Percentiles rank a stretch among this genome's conserved stretches.
phyloP scores from a whole-genome alignment of 2,329 filamentous ascomycete species.

The Decorospora gaudefroyi region DNA sequence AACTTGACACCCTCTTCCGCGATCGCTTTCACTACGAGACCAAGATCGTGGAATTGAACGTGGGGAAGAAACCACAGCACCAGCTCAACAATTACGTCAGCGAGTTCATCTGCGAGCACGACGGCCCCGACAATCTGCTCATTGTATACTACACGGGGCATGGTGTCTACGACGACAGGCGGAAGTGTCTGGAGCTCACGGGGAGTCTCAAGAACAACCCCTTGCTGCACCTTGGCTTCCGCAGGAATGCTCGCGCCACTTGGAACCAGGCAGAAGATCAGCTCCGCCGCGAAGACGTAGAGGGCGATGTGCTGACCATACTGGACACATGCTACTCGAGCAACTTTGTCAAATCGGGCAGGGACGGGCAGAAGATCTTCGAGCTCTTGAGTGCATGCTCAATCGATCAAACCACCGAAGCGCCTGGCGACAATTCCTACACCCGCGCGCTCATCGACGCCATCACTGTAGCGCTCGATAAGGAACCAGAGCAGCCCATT shows the following conservation, averaged over 20 bases:
- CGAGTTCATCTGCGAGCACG: slow-evolving; percentile 35
- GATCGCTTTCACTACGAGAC: slow-evolving; percentile 38
- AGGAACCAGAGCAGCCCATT: slow-evolving; percentile 32
- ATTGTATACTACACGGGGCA: slow-evolving; percentile 51
- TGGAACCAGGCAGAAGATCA: slow-evolving; percentile 44
- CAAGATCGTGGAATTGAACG: slow-evolving; percentile 41
- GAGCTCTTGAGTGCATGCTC: slow-evolving; percentile 42
- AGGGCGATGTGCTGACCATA: slow-evolving; percentile 46
- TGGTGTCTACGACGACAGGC: slow-evolving; percentile 32
- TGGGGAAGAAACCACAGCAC: slow-evolving; percentile 40
- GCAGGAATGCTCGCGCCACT: slow-evolving; percentile 35
- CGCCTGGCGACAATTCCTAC: slow-evolving; percentile 40
- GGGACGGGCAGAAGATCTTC: slow-evolving; percentile 34
- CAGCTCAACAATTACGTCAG: slow-evolving; percentile 39
- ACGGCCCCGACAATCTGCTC: slow-evolving; percentile 40
- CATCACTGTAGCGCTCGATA: slow-evolving; percentile 27
- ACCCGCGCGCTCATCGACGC: slow-evolving; percentile 44
- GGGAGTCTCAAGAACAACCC: slow-evolving; percentile 25
- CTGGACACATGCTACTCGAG: slow-evolving; percentile 48
- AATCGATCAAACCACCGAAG: slow-evolving; percentile 33
- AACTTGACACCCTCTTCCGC: slow-evolving; percentile 37
- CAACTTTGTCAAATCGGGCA: slow-evolving; percentile 40
- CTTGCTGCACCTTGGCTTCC: slow-evolving; percentile 24
- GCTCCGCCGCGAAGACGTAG: slow-evolving; percentile 34
- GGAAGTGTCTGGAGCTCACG: slow-evolving; percentile 34